phyloP scores from a whole-genome alignment of 805 yeast species.

The Blastobotrys attinorum region DNA sequence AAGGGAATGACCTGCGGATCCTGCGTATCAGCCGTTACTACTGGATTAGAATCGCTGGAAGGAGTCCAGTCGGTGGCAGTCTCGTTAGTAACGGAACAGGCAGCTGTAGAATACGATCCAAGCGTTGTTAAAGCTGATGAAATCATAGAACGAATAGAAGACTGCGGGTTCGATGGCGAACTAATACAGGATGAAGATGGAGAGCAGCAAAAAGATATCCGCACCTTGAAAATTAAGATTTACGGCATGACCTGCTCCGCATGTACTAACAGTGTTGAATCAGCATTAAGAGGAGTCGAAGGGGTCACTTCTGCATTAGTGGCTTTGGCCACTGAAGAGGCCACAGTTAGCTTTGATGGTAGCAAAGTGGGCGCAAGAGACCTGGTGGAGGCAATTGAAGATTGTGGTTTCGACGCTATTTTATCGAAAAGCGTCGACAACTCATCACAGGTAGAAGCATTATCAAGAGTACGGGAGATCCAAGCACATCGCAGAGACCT shows the following conservation, averaged over 20 bases:
- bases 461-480: slow-evolving; percentile 66
- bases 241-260: slow-evolving; percentile 58
- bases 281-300: slow-evolving; percentile 34
- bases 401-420: slow-evolving; percentile 47
- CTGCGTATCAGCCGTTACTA: slow-evolving; percentile 62
- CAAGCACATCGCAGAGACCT: slow-evolving; percentile 59
- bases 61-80: slow-evolving; percentile 54
- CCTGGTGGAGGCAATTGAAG: slow-evolving; percentile 45
- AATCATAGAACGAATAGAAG: slow-evolving; percentile 54
- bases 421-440: slow-evolving; percentile 44
- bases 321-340: slow-evolving; percentile 47
- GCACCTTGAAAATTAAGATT: slow-evolving; percentile 30
- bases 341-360: slow-evolving; percentile 45
- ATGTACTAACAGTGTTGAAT: slow-evolving; percentile 44
- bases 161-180: slow-evolving; percentile 62
- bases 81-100: slow-evolving; percentile 71
- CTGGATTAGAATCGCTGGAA: slow-evolving; percentile 39
- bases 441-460: slow-evolving; percentile 57
- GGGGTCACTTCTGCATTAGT: slow-evolving; percentile 48
- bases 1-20: slow-evolving; percentile 91
- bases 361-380: slow-evolving; percentile 49
- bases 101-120: slow-evolving; percentile 44
- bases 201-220: slow-evolving; percentile 5
- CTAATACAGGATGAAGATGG: slow-evolving; percentile 14
- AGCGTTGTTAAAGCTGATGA: slow-evolving; percentile 27